Percentiles rank a stretch among this genome's conserved stretches.
phyloP scores from a whole-genome alignment of 345 rosid genomes.

The Salix viminalis region DNA sequence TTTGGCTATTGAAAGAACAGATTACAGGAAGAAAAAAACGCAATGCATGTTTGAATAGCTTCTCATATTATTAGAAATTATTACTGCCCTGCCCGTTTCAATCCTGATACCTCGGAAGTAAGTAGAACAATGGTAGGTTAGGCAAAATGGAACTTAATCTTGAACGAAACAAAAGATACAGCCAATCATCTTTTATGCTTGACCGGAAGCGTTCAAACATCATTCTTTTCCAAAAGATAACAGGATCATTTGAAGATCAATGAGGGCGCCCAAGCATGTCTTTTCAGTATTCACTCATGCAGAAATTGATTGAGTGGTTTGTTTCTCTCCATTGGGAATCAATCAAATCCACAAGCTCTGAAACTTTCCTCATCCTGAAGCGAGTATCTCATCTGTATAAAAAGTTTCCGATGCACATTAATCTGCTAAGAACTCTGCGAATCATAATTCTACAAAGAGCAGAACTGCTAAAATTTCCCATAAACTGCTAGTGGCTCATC shows the following conservation, averaged over 20 bases:
- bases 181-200: background rate
- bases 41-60: too few relatives aligned
- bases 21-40: background rate
- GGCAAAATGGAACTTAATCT: too few relatives aligned
- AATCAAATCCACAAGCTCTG: background rate
- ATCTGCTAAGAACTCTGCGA: background rate
- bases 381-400: background rate
- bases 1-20: background rate
- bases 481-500: constrained; percentile 41
- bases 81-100: too few relatives aligned
- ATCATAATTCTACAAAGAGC: background rate
- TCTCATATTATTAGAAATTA: too few relatives aligned
- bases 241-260: too few relatives aligned
- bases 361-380: background rate
- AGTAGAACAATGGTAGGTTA: too few relatives aligned
- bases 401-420: background rate
- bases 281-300: too few relatives aligned
- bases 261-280: too few relatives aligned
- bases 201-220: too few relatives aligned
- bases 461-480: background rate
- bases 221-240: background rate
- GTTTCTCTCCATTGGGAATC: background rate
- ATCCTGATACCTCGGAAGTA: constrained; percentile 3
- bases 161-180: too few relatives aligned
- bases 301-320: background rate